Percentiles rank a stretch among this genome's conserved stretches.
These are phyloP conservation scores for Tylopilus sp. DNA, from an alignment of 768 basidiomycete genomes.

Conservation along the genomic window DNA sequence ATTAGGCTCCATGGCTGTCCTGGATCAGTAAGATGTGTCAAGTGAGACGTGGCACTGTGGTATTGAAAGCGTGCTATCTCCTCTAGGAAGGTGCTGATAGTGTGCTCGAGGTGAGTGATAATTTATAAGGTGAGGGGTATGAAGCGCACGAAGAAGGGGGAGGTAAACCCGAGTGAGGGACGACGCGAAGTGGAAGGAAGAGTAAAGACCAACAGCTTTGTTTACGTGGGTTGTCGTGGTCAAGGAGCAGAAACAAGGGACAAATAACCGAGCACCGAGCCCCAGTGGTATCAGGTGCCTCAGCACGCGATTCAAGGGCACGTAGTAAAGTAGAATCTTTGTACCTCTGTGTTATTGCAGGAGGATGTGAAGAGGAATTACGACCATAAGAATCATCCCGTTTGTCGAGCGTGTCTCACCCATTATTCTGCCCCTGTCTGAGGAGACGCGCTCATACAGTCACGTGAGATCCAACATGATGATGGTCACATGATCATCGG, in stretches of 20 bases:
- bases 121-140: background rate
- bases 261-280: slow-evolving; percentile 8
- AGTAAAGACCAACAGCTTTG: background rate
- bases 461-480: slow-evolving; percentile 15
- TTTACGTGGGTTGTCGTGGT: slow-evolving; percentile 10
- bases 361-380: background rate
- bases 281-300: too few species aligned
- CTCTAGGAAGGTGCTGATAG: background rate
- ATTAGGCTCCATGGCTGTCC: background rate
- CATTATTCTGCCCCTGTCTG: slow-evolving; percentile 8
- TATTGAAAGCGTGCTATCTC: background rate
- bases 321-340: background rate
- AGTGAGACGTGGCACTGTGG: background rate
- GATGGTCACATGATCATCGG: slow-evolving; percentile 17
- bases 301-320: background rate
- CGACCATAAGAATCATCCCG: background rate
- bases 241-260: slow-evolving; percentile 3
- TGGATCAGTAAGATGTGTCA: background rate
- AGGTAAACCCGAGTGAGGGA: background rate
- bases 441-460: slow-evolving; percentile 2
- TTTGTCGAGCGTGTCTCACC: slow-evolving; percentile 14
- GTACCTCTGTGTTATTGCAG: background rate
- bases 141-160: background rate
- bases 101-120: background rate
- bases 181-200: background rate